phyloP scores from a whole-genome alignment of 257 asterid genomes.

The Salvia miltiorrhiza region DNA sequence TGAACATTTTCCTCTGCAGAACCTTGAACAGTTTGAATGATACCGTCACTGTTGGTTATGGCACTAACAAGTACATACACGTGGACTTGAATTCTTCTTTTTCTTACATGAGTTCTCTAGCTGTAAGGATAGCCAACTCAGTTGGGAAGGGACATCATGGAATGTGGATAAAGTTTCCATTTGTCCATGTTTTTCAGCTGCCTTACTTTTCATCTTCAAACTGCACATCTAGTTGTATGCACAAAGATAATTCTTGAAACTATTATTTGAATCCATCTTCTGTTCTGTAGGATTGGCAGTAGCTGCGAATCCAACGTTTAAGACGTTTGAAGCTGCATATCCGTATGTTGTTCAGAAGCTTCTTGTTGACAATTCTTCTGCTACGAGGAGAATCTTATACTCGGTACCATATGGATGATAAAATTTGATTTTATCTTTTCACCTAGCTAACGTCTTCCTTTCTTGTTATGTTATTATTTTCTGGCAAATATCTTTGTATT shows the following conservation, averaged over 20 bases:
- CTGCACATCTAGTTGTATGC: neutral
- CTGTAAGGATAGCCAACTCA: neutral
- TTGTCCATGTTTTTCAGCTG: neutral
- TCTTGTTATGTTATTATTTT: neutral
- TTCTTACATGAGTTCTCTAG: neutral
- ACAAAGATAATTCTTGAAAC: neutral
- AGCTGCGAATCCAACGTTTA: conserved; percentile 88
- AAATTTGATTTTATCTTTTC: neutral
- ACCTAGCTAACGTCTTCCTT: neutral
- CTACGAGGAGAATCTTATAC: conserved; percentile 65
- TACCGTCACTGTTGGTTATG: too few species aligned
- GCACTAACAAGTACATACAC: neutral
- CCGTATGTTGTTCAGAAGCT: conserved; percentile 94
- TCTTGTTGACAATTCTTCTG: conserved; percentile 80
- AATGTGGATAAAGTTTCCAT: neutral
- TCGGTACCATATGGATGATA: conserved; percentile 44
- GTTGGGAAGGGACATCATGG: neutral
- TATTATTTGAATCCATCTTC: conserved; percentile 10
- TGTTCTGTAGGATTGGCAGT: conserved; percentile 75
- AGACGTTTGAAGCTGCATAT: conserved; percentile 93
- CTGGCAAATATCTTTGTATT: neutral
- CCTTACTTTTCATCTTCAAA: neutral
- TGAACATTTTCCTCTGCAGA: neutral
- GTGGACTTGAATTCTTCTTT: neutral
- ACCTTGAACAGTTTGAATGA: too few species aligned